phyloP scores from a whole-genome alignment of 257 asterid genomes.

The Lavandula angustifolia region DNA sequence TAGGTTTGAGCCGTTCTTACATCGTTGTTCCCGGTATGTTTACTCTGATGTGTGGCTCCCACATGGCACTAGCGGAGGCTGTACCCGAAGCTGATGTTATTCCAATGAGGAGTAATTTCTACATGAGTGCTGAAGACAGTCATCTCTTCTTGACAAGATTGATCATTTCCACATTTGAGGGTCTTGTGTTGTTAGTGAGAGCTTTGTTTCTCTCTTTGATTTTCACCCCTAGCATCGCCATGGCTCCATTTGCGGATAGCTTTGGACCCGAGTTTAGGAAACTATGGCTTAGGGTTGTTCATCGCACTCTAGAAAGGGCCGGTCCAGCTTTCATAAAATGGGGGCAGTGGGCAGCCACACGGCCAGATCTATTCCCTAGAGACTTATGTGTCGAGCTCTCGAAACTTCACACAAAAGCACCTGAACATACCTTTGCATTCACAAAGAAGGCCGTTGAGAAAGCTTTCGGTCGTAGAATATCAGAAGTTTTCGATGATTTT shows the following conservation, averaged over 20 bases:
- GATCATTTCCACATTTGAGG: slow-evolving; percentile 49
- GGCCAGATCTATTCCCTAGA: slow-evolving; percentile 89
- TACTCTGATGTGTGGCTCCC: slow-evolving; percentile 59
- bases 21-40: slow-evolving; percentile 66
- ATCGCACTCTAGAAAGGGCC: slow-evolving; percentile 78
- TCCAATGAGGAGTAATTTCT: slow-evolving; percentile 51
- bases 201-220: slow-evolving; percentile 64
- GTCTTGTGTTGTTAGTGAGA: slow-evolving; percentile 62
- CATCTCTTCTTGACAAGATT: slow-evolving; percentile 54
- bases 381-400: slow-evolving; percentile 84
- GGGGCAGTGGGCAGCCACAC: slow-evolving; percentile 99
- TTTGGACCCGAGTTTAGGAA: slow-evolving; percentile 73
- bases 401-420: slow-evolving; percentile 89
- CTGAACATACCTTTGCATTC: slow-evolving; percentile 82
- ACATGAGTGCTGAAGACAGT: slow-evolving; percentile 60
- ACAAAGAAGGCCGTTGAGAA: slow-evolving; percentile 69
- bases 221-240: slow-evolving; percentile 77
- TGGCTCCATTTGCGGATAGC: slow-evolving; percentile 91
- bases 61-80: slow-evolving; percentile 53
- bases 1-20: slow-evolving; percentile 76
- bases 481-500: slow-evolving; percentile 73
- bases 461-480: slow-evolving; percentile 71
- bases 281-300: slow-evolving; percentile 82
- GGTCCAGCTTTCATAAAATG: slow-evolving; percentile 99
- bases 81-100: slow-evolving; percentile 48